Evolutionary conservation across 495 filamentous ascomycete species (phyloP).

Genomic region (Trichoderma gamsii): DNA sequence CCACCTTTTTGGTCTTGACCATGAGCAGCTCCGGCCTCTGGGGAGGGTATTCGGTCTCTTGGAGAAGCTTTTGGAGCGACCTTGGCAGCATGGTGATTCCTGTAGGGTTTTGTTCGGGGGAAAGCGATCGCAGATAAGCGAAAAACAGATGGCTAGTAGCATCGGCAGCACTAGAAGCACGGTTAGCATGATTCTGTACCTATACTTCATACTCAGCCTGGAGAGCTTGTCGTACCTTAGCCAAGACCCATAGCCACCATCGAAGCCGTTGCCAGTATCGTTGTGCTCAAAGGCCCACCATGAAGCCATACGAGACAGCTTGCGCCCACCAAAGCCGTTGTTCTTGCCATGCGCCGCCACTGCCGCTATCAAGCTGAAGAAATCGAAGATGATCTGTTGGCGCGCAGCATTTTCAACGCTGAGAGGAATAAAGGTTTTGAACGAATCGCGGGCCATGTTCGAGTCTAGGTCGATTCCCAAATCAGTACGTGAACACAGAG

Average conservation of each 20-base stretch:
- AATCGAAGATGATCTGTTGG: slow-evolving; percentile 86
- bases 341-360: slow-evolving; percentile 74
- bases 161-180: slow-evolving; percentile 68
- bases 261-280: slow-evolving; percentile 86
- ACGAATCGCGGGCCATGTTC: slow-evolving; percentile 83
- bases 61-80: slow-evolving; percentile 80
- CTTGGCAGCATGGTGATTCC: slow-evolving; percentile 80
- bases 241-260: slow-evolving; percentile 90
- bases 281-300: slow-evolving; percentile 98
- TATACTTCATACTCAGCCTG: background rate
- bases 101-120: slow-evolving; percentile 66
- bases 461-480: slow-evolving; percentile 57
- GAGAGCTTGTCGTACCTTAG: slow-evolving; percentile 30
- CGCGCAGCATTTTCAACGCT: slow-evolving; percentile 86
- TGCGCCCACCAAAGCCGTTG: slow-evolving; percentile 89
- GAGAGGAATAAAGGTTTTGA: slow-evolving; percentile 91
- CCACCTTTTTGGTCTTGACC: slow-evolving; percentile 75
- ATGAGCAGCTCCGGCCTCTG: slow-evolving; percentile 71
- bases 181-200: slow-evolving; percentile 22
- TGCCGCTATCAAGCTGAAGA: slow-evolving; percentile 89
- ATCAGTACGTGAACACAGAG: background rate
- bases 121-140: slow-evolving; percentile 85
- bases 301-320: slow-evolving; percentile 88
- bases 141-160: slow-evolving; percentile 96
- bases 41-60: slow-evolving; percentile 93